Evolutionary conservation across 2,329 filamentous ascomycete species (phyloP).

Genomic region (Ceratocystis harringtonii): DNA sequence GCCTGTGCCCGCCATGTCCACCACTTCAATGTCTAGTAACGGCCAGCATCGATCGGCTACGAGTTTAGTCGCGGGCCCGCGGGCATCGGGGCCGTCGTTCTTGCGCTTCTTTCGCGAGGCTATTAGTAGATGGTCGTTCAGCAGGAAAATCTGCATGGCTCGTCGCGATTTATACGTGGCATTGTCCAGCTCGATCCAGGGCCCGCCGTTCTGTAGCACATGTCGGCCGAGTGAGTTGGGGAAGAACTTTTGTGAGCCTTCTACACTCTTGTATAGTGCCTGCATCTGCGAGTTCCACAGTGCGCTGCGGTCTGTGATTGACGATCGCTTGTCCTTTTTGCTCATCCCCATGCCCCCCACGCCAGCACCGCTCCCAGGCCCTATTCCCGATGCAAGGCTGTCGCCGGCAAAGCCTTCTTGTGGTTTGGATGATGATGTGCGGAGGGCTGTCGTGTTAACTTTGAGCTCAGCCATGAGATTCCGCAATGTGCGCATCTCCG

Average conservation of each 20-base stretch:
- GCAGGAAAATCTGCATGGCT: conserved; percentile 76
- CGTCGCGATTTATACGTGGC: conserved; percentile 90
- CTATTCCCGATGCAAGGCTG: conserved; percentile 34
- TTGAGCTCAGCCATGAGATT: conserved; percentile 90
- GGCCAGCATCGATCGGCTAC: conserved; percentile 93
- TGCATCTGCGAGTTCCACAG: conserved; percentile 59
- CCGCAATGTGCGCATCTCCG: conserved; percentile 81
- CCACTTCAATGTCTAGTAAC: conserved; percentile 78
- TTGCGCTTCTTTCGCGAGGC: conserved; percentile 89
- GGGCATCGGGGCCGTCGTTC: conserved; percentile 45
- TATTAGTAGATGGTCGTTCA: conserved; percentile 88
- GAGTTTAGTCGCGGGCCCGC: conserved; percentile 53
- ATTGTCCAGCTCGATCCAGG: conserved; percentile 93
- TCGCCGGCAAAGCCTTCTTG: conserved; percentile 32
- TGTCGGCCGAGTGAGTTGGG: conserved; percentile 84
- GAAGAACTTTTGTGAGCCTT: conserved; percentile 92
- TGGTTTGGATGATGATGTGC: conserved; percentile 40
- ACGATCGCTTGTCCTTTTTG: conserved; percentile 73
- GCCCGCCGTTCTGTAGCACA: conserved; percentile 79
- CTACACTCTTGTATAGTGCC: conserved; percentile 89
- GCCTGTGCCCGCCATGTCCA: conserved; percentile 61
- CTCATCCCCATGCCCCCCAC: conserved; percentile 40
- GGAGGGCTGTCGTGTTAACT: conserved; percentile 52
- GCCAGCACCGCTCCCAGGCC: conserved; percentile 26
- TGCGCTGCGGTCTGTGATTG: conserved; percentile 55